Conservation (phyloP, 169 alveolate genomes). For the Besnoitia besnoiti region DNA sequence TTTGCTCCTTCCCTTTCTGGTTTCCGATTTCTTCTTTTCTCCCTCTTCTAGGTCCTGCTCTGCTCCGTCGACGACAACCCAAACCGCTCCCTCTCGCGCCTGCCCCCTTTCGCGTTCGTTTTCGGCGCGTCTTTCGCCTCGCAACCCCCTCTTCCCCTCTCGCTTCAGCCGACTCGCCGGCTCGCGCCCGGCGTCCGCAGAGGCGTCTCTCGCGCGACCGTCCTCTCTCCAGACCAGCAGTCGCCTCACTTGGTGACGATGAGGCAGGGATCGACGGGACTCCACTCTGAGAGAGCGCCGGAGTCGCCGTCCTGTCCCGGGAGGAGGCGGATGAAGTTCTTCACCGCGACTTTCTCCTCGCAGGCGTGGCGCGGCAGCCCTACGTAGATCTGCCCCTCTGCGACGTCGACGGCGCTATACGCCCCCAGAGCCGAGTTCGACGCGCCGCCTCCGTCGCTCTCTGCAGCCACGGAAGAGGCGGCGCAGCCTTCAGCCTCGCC, state of each 20-base stretch:
- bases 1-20: not conserved
- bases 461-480: not conserved
- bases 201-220: too few species aligned
- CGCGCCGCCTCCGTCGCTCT: too few species aligned
- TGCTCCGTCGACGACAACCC: too few species aligned
- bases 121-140: not conserved
- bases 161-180: not conserved
- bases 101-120: too few species aligned
- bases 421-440: not conserved
- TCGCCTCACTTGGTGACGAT: slow-evolving; percentile 57
- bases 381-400: not conserved
- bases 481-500: not conserved
- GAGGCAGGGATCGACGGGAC: slow-evolving; percentile 57
- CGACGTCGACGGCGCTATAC: not conserved
- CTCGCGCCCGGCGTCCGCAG: not conserved
- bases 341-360: slow-evolving; percentile 23
- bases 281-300: slow-evolving; percentile 66
- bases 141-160: not conserved
- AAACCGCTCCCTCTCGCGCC: too few species aligned
- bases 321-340: not conserved
- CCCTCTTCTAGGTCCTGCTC: too few species aligned
- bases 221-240: not conserved
- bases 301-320: slow-evolving; percentile 32
- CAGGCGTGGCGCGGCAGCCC: slow-evolving; percentile 18
- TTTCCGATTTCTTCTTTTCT: not conserved